A percentile compares a stretch with the other conserved stretches of the same genome.
Conservation (phyloP, 345 rosid species). For the Laguncularia racemosa region DNA sequence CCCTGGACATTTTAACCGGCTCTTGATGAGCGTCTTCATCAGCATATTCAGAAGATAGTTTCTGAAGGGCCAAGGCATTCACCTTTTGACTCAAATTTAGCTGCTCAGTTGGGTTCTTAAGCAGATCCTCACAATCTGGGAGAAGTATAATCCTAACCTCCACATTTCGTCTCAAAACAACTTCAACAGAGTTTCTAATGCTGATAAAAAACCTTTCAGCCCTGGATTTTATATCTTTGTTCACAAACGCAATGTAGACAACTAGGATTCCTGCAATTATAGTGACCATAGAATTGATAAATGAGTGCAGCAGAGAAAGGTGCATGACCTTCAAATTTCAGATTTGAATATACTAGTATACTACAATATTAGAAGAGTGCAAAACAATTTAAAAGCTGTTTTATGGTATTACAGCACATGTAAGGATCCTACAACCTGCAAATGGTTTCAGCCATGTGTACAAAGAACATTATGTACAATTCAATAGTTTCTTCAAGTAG, state of each 20-base stretch:
- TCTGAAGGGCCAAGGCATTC: constrained; percentile 22
- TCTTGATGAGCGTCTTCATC: constrained; percentile 24
- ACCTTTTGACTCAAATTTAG: constrained; percentile 22
- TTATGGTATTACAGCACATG: too few relatives aligned
- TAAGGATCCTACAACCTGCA: too few relatives aligned
- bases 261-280: constrained; percentile 60
- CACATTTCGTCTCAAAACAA: constrained; percentile 66
- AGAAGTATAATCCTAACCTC: constrained; percentile 75
- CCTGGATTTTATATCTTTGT: constrained; percentile 61
- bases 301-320: too few relatives aligned
- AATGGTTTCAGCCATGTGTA: too few relatives aligned
- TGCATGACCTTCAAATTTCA: too few relatives aligned
- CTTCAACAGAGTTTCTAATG: constrained; percentile 87
- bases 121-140: constrained; percentile 40
- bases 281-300: not conserved
- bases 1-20: constrained; percentile 27
- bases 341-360: too few relatives aligned
- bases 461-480: too few relatives aligned
- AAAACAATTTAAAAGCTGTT: too few relatives aligned
- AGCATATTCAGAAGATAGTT: constrained; percentile 13
- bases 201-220: constrained; percentile 93
- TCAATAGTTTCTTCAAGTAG: too few relatives aligned
- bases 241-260: constrained; percentile 67
- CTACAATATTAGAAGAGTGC: too few relatives aligned
- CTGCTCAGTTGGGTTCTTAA: constrained; percentile 16